Base-by-base conservation (phyloP, 176 grass and related monocot genomes). In the Rhynchospora tenuis region DNA sequence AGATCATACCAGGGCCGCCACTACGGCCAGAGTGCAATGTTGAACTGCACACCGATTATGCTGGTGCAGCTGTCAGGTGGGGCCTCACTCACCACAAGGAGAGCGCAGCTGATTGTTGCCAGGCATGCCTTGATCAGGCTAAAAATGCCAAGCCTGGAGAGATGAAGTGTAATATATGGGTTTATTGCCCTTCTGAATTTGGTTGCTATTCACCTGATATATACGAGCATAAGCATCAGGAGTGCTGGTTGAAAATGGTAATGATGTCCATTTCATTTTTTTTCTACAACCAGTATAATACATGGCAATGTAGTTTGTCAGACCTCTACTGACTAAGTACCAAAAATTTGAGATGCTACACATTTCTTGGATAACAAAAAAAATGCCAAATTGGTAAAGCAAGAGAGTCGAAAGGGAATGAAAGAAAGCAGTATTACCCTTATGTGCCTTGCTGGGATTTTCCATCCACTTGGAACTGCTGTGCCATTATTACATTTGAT, bases 161-260 rank as follows among this genome's bases (percentile, higher is more conserved):
- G 86, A 62, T 88, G 65, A 95, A 89, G 80, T 99, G 96, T 83
- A 99, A 99, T 81, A 95, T 99, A 83, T 99, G 96, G 96, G 96
- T 99, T 52, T 99, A 99, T 84, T 99, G 93, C 64, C 96, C 96
- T 48, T 99, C 96, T 66, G 96, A 99, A 48, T 93, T 84, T 88
- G 97, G 97, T 47, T 99, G 97, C 83, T 93, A 81, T 84, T 93
- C 93, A 17, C 97, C 97, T 68, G 97, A 99, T 78, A 96, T 93
- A 71, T 99, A 99, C 75, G 91, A 96, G 54, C 97, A 99, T 91
- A 99, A 99, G 61, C 97, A 99, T 88, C 97, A 99, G 66, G 97
- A 99, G 61, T 99, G 97, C 78, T 99, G 97, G 97, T 85, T 99
- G 80, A 99, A 99, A 88, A 93, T 91, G 88, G 97, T 99, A 93